A percentile compares a stretch with the other conserved stretches of the same genome.
Evolutionary conservation across 768 basidiomycete genomes (phyloP).

Genomic region (Asterophora lycoperdoides): DNA sequence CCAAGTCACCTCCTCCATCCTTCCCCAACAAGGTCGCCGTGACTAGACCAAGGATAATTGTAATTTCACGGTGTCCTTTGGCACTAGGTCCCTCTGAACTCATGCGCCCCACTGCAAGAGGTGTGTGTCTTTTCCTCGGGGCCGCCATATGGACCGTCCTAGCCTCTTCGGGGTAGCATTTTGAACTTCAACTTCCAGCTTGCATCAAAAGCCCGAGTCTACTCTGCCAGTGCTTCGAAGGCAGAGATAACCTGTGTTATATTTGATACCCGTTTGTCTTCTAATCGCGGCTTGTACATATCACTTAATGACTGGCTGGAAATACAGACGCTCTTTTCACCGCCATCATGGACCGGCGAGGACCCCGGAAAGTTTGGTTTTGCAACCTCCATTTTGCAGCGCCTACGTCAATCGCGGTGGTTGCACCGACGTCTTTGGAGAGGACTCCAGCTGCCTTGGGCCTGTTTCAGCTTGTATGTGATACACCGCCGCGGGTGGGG

Average conservation of each 20-base stretch:
- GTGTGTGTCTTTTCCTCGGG: background rate
- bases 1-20: constrained; percentile 18
- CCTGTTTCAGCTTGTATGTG: constrained; percentile 15
- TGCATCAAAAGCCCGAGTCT: constrained; percentile 11
- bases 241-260: constrained; percentile 14
- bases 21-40: constrained; percentile 14
- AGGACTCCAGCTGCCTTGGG: constrained; percentile 18
- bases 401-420: constrained; percentile 15
- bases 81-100: constrained; percentile 13
- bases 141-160: background rate
- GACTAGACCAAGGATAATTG: constrained; percentile 18
- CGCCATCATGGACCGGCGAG: constrained; percentile 18
- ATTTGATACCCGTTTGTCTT: constrained; percentile 18
- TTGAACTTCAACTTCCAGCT: constrained; percentile 19
- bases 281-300: background rate
- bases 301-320: background rate
- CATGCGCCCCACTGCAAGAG: constrained; percentile 15
- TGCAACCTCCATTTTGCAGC: constrained; percentile 15
- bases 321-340: constrained; percentile 17
- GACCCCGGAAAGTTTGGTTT: constrained; percentile 17
- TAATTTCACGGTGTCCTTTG: constrained; percentile 19
- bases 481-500: no score
- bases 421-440: constrained; percentile 12
- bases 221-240: constrained; percentile 19
- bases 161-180: constrained; percentile 16